Evolutionary conservation across 306 rosid species (phyloP).

Genomic region (Delonix regia): DNA sequence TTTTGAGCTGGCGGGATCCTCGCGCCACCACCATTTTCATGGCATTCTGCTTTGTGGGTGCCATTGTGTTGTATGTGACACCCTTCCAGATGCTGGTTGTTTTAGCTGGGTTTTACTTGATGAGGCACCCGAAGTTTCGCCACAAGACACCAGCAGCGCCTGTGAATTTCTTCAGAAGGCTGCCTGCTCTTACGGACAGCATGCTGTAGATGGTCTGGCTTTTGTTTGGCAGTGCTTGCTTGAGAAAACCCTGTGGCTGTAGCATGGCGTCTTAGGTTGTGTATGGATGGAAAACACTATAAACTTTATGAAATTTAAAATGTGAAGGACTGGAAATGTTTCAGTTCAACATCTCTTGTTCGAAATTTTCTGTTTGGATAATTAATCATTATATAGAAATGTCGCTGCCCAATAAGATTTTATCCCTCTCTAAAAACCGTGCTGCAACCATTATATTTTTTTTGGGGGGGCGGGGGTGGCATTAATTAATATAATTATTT

Average conservation of each 20-base stretch:
- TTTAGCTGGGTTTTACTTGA: slow-evolving; percentile 63
- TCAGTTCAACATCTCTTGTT: not conserved
- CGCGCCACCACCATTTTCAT: slow-evolving; percentile 78
- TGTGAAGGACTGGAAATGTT: not conserved
- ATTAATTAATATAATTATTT: too few species aligned
- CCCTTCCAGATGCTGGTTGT: slow-evolving; percentile 70
- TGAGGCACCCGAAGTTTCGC: slow-evolving; percentile 93
- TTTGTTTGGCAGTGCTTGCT: slow-evolving; percentile 34
- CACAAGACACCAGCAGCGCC: slow-evolving; percentile 70
- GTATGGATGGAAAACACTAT: not conserved
- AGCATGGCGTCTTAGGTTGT: not conserved
- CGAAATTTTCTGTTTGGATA: not conserved
- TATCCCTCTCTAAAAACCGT: too few species aligned
- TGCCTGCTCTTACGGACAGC: slow-evolving; percentile 83
- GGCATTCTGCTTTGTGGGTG: slow-evolving; percentile 65
- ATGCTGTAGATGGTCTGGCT: slow-evolving; percentile 64
- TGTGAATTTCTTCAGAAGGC: slow-evolving; percentile 79
- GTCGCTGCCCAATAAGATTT: too few species aligned
- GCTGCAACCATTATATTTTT: too few species aligned
- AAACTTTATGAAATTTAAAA: not conserved
- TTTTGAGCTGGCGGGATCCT: slow-evolving; percentile 94
- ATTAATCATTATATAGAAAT: not conserved
- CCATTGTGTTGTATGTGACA: slow-evolving; percentile 69
- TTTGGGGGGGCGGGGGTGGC: too few species aligned
- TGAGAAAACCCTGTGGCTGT: not conserved